Evolutionary conservation across 441 rosid species (phyloP).

Genomic region (Omphalea diandra): DNA sequence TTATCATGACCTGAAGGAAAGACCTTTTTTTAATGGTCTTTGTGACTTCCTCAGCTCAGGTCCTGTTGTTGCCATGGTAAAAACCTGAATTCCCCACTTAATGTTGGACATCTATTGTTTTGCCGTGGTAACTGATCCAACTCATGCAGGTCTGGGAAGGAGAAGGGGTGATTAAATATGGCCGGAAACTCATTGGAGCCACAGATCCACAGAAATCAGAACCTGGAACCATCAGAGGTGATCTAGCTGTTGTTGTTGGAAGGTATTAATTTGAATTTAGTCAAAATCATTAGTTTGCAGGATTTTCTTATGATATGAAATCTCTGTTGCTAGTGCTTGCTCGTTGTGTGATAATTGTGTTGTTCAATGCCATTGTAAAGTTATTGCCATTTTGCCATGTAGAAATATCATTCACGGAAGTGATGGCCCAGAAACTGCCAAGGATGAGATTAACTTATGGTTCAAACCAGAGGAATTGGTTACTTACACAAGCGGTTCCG

Average conservation of each 20-base stretch:
- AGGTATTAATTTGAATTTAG: conserved; percentile 46
- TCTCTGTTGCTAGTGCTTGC: background rate
- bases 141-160: conserved; percentile 92
- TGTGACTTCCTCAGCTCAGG: conserved; percentile 99
- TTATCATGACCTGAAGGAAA: conserved; percentile 88
- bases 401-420: conserved; percentile 98
- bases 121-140: conserved; percentile 12
- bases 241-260: conserved; percentile 91
- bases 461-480: conserved; percentile 95
- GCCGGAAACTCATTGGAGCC: conserved; percentile 93
- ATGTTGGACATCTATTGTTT: background rate
- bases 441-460: conserved; percentile 87
- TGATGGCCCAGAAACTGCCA: conserved; percentile 94
- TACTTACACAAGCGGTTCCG: conserved; percentile 66
- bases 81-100: conserved; percentile 10
- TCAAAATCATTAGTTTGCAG: background rate
- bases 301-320: background rate
- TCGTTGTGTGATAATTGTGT: background rate
- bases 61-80: conserved; percentile 92
- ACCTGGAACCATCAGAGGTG: conserved; percentile 97
- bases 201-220: conserved; percentile 98
- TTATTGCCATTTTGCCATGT: conserved; percentile 11
- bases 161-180: conserved; percentile 88
- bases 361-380: background rate
- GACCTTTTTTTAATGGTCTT: conserved; percentile 90